Evolutionary conservation across 2,329 filamentous ascomycete species (phyloP), one percentile per base, ranked within the genome.

Genomic region (Chaetomiaceae sp.): DNA sequence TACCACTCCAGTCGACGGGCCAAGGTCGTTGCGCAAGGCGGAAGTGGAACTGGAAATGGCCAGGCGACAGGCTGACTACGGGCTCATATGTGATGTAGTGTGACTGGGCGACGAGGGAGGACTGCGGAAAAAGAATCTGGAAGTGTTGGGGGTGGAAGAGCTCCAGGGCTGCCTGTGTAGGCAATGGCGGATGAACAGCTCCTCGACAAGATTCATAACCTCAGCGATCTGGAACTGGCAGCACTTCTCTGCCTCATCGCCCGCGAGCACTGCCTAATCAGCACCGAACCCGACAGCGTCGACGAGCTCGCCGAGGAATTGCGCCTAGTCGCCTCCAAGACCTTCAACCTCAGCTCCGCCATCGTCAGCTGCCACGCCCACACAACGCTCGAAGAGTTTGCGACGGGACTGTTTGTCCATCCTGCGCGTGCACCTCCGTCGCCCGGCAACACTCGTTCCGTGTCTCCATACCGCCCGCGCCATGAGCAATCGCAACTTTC

Each of bases 201-300:
- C 57, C 73, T 85, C 56, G 75, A 80, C 58, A 86, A 86, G 69
- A 80, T 95, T 62, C 87, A 91, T 65, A 79, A 82, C 61, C 77
- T 97, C 58, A 88, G 86, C 64, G 91, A 96, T 72, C 78, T 96
- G 36, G 91, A 96, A 71, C 81, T 97, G 55, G 94, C 92, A 21
- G 74, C 87, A 13, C 78, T 97, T 36, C 80, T 96, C 46, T 91
- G 87, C 66, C 80, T 97, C 47, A 78, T 90, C 57, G 84, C 85
- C 55, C 80, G 85, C 60, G 88, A 96, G 69, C 91, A 97, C 69
- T 96, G 90, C 72, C 84, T 97, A 62, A 83, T 97, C 65, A 86
- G 90, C 69, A 87, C 89, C 18, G 51, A 55, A 14, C 54, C 58
- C 14, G 58, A 60, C 38, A 59, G 58, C 25, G 59, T 92, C 52